Evolutionary conservation across 371 early-diverging fungal genomes (phyloP).

Genomic region (Choanephora cucurbitarum): DNA sequence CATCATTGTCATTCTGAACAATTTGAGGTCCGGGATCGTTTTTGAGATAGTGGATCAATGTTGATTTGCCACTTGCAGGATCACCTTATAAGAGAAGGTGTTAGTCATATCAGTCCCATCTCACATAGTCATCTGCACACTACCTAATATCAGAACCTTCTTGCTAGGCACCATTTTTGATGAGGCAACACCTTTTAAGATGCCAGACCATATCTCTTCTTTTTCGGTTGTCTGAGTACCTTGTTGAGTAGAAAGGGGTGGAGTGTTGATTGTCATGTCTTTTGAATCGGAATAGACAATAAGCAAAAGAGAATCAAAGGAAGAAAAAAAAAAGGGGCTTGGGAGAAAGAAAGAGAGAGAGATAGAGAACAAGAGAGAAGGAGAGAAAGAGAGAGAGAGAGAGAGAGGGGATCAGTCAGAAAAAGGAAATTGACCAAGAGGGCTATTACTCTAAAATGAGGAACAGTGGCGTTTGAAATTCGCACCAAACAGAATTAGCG

Average conservation of each 20-base stretch:
- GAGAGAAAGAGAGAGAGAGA: too few species aligned
- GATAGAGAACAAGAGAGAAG: too few species aligned
- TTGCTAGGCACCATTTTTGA: conserved; percentile 70
- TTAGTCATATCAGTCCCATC: too few species aligned
- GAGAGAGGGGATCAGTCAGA: too few species aligned
- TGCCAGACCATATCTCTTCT: conserved; percentile 76
- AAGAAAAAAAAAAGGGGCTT: neutral
- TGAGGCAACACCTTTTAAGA: conserved; percentile 72
- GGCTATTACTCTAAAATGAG: too few species aligned
- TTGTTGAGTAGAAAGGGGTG: conserved; percentile 12
- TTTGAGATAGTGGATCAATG: conserved; percentile 69
- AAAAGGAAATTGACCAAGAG: too few species aligned
- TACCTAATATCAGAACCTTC: conserved; percentile 72
- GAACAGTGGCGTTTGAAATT: too few species aligned
- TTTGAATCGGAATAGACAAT: neutral
- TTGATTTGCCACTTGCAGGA: conserved; percentile 74
- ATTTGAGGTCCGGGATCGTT: conserved; percentile 60
- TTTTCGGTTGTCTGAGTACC: conserved; percentile 27
- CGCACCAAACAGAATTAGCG: too few species aligned
- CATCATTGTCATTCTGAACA: conserved; percentile 40
- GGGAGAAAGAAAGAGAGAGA: too few species aligned
- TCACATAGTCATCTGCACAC: too few species aligned
- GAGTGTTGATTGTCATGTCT: conserved; percentile 16
- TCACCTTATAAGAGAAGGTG: too few species aligned
- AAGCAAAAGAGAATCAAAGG: neutral